phyloP scores from a whole-genome alignment of 2,329 filamentous ascomycete genomes.

The Alternaria sp. region DNA sequence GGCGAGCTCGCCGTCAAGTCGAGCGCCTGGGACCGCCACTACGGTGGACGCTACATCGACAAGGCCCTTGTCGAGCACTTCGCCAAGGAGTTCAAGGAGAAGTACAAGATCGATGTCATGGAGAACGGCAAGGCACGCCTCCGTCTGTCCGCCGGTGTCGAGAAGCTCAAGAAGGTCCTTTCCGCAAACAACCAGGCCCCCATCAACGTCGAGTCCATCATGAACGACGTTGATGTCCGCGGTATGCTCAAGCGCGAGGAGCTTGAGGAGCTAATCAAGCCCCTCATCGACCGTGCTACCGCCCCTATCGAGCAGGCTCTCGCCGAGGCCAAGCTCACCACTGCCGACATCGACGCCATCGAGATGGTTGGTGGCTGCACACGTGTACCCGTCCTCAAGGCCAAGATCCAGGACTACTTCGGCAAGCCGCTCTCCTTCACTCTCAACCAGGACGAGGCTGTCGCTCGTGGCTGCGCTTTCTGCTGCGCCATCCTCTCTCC shows the following conservation, averaged over 20 bases:
- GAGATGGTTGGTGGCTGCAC: constrained; percentile 95
- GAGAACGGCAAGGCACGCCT: constrained; percentile 88
- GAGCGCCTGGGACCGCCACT: constrained; percentile 92
- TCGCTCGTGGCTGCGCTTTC: constrained; percentile 94
- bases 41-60: constrained; percentile 97
- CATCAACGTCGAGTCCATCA: constrained; percentile 95
- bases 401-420: constrained; percentile 88
- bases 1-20: constrained; percentile 93
- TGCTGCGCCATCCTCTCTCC: constrained; percentile 97
- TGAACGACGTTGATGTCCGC: constrained; percentile 95
- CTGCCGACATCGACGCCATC: constrained; percentile 89
- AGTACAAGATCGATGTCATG: constrained; percentile 96
- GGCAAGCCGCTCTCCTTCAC: constrained; percentile 91
- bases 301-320: constrained; percentile 87
- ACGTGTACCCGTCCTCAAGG: constrained; percentile 91
- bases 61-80: constrained; percentile 94
- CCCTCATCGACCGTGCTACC: constrained; percentile 76
- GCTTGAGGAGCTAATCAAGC: constrained; percentile 87
- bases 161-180: constrained; percentile 98
- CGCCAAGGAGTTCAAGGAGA: constrained; percentile 93
- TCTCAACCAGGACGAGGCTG: constrained; percentile 96
- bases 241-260: constrained; percentile 92
- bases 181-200: constrained; percentile 93
- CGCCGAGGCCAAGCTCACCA: constrained; percentile 87
- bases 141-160: constrained; percentile 84